Conservation (phyloP, 169 alveolate genomes). For the Babesia ovata region DNA sequence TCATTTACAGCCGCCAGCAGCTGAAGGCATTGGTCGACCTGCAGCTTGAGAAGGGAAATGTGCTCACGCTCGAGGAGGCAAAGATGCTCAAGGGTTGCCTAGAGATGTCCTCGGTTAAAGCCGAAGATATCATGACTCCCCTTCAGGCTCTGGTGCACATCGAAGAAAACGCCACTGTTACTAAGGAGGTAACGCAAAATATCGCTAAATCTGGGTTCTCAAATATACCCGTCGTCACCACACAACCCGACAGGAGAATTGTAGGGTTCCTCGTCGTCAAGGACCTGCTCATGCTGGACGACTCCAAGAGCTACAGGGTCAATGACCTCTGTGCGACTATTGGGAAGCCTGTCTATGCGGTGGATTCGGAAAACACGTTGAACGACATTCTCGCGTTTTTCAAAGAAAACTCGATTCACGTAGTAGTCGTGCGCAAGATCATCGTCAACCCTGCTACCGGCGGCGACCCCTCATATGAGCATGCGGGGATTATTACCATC, state of each 20-base stretch:
- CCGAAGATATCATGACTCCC: conserved; percentile 74
- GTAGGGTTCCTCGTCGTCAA: conserved; percentile 69
- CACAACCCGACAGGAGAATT: conserved; percentile 42
- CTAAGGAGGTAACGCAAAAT: conserved; percentile 53
- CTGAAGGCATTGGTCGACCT: conserved; percentile 76
- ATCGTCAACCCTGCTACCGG: conserved; percentile 34
- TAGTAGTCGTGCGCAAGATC: conserved; percentile 75
- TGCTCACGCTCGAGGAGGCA: conserved; percentile 72
- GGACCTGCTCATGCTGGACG: conserved; percentile 70
- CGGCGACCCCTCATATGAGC: conserved; percentile 74
- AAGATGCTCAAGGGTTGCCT: conserved; percentile 73
- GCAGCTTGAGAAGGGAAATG: conserved; percentile 71
- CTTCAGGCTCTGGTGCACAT: conserved; percentile 69
- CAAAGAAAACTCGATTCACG: conserved; percentile 43
- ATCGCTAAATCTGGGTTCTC: conserved; percentile 75
- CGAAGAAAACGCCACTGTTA: conserved; percentile 59
- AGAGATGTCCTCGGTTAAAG: conserved; percentile 64
- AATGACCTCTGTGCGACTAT: conserved; percentile 36
- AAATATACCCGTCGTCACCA: conserved; percentile 72
- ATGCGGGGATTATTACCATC: conserved; percentile 74
- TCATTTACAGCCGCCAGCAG: conserved; percentile 70
- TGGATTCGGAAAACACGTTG: conserved; percentile 42
- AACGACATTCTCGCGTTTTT: conserved; percentile 41
- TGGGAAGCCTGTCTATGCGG: conserved; percentile 65
- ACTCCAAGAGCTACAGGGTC: conserved; percentile 42